These are phyloP conservation scores for Penicillium bovifimosum DNA, from an alignment of 495 filamentous ascomycete species.

Conservation along the genomic window DNA sequence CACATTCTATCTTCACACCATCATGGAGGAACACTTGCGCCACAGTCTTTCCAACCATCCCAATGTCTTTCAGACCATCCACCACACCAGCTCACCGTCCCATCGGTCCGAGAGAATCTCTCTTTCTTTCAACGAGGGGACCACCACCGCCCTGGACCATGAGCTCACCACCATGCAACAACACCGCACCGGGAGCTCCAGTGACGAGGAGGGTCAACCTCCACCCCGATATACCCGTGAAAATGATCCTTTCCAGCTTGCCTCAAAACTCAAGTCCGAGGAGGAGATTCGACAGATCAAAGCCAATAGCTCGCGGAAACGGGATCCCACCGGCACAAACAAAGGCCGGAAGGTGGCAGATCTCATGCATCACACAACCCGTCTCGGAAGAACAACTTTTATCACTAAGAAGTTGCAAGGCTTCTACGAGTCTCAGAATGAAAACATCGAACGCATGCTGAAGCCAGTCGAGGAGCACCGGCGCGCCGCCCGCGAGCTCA, in stretches of 20 bases:
- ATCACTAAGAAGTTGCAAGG: conserved; percentile 60
- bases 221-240: conserved; percentile 53
- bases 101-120: conserved; percentile 20
- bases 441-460: conserved; percentile 84
- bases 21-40: conserved; percentile 38
- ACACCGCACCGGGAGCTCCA: conserved; percentile 28
- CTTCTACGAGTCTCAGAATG: conserved; percentile 91
- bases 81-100: conserved; percentile 16
- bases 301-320: conserved; percentile 78
- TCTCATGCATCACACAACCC: conserved; percentile 14
- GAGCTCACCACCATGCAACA: conserved; percentile 11
- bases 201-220: conserved; percentile 62
- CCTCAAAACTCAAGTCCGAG: conserved; percentile 69
- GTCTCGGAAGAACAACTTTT: conserved; percentile 28
- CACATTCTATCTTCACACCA: neutral
- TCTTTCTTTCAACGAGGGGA: conserved; percentile 26
- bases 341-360: conserved; percentile 27
- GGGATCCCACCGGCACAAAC: conserved; percentile 46
- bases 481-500: conserved; percentile 70
- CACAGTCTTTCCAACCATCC: conserved; percentile 37
- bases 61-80: conserved; percentile 19
- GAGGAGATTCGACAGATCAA: conserved; percentile 74
- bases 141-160: conserved; percentile 35
- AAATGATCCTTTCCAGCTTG: conserved; percentile 79
- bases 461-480: conserved; percentile 91